Evolutionary conservation across 805 yeast genomes (phyloP).

Genomic region (Candida schatavii): DNA sequence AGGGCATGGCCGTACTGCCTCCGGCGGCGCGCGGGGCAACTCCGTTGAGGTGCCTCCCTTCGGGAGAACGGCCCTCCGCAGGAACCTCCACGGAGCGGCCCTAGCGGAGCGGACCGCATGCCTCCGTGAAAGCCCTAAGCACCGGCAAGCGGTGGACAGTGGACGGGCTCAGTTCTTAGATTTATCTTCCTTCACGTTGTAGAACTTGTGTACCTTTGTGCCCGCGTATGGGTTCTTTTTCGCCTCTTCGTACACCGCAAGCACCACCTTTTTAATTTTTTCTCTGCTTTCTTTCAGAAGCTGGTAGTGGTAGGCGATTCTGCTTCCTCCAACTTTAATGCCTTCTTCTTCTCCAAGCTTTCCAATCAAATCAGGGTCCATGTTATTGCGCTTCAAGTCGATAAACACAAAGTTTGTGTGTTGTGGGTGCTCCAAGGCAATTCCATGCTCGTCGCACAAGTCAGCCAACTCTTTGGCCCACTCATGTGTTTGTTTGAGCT

Average conservation of each 20-base stretch:
- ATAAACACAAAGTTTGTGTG: slow-evolving; percentile 83
- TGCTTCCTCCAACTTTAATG: slow-evolving; percentile 64
- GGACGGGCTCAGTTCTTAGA: not conserved
- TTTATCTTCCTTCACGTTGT: slow-evolving; percentile 1
- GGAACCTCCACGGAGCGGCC: too few species aligned
- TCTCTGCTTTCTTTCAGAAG: slow-evolving; percentile 29
- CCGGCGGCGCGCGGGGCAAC: too few species aligned
- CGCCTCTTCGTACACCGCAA: slow-evolving; percentile 56
- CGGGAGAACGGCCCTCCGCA: too few species aligned
- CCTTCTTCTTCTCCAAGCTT: slow-evolving; percentile 57
- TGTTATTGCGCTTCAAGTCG: slow-evolving; percentile 51
- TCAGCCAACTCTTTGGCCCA: slow-evolving; percentile 51
- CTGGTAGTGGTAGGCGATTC: slow-evolving; percentile 76
- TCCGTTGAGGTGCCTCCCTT: too few species aligned
- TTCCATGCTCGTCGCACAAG: slow-evolving; percentile 51
- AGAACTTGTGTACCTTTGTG: slow-evolving; percentile 6
- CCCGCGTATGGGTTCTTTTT: slow-evolving; percentile 44
- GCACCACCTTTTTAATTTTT: slow-evolving; percentile 46
- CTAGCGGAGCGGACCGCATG: too few species aligned
- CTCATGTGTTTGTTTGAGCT: slow-evolving; percentile 49
- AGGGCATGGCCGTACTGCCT: too few species aligned
- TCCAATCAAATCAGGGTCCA: slow-evolving; percentile 55
- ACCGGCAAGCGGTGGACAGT: too few species aligned
- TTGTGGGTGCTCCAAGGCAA: slow-evolving; percentile 67
- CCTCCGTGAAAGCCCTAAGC: too few species aligned